A percentile compares a stretch with the other conserved stretches of the same genome.
phyloP scores from a whole-genome alignment of 2,329 filamentous ascomycete genomes.

The Exserohilum rostratum region DNA sequence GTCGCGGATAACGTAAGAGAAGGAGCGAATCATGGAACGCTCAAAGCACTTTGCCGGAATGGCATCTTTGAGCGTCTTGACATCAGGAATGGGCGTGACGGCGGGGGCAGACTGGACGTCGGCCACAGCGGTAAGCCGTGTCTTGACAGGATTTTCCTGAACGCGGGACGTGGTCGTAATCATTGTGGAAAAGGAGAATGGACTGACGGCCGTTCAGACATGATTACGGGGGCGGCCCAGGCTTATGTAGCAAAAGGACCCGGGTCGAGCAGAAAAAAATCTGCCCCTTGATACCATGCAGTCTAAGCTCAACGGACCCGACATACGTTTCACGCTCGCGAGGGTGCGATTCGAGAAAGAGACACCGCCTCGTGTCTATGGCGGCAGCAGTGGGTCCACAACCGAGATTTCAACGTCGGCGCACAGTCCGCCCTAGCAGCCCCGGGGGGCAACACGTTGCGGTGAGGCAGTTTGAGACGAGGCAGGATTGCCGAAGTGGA shows the following conservation, averaged over 20 bases:
- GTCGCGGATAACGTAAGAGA: slow-evolving; percentile 34
- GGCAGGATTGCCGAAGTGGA: slow-evolving; percentile 1
- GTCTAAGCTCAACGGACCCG: slow-evolving; percentile 27
- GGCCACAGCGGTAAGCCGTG: slow-evolving; percentile 24
- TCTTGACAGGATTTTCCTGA: slow-evolving; percentile 19
- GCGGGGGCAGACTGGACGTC: background rate
- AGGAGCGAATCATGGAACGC: slow-evolving; percentile 28
- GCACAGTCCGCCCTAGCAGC: slow-evolving; percentile 27
- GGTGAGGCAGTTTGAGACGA: slow-evolving; percentile 11
- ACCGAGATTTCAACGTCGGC: slow-evolving; percentile 30
- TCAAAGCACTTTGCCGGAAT: slow-evolving; percentile 35
- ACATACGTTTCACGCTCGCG: slow-evolving; percentile 29
- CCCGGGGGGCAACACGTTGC: slow-evolving; percentile 9
- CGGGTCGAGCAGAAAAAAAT: slow-evolving; percentile 1
- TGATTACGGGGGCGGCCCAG: background rate
- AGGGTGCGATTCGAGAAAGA: slow-evolving; percentile 16
- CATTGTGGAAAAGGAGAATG: slow-evolving; percentile 15
- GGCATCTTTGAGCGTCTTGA: slow-evolving; percentile 32
- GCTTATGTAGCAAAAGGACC: slow-evolving; percentile 1
- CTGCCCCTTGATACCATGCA: slow-evolving; percentile 4
- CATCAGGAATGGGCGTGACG: slow-evolving; percentile 24
- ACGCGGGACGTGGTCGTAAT: slow-evolving; percentile 25
- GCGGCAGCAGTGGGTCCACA: slow-evolving; percentile 23
- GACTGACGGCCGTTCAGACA: slow-evolving; percentile 3
- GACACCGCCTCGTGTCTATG: slow-evolving; percentile 32